Percentiles rank a stretch among this genome's conserved stretches.
Conservation (phyloP, 345 rosid species). For the Citrus glauca region DNA sequence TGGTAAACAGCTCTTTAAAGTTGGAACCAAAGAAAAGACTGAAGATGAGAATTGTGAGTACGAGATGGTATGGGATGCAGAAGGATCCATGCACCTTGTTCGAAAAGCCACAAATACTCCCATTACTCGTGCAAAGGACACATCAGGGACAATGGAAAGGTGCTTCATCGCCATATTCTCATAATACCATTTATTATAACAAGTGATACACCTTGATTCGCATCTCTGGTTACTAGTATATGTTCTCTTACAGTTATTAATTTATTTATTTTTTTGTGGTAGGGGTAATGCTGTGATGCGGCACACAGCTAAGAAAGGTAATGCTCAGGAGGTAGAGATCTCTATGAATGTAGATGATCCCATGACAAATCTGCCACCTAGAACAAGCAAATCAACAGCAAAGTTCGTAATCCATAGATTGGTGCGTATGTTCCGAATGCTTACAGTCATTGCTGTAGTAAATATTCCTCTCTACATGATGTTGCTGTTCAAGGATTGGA, state of each 20-base stretch:
- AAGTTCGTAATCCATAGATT: slow-evolving; percentile 57
- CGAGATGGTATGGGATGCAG: slow-evolving; percentile 92
- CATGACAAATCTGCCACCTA: slow-evolving; percentile 33
- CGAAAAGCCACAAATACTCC: slow-evolving; percentile 46
- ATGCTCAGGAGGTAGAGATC: slow-evolving; percentile 40
- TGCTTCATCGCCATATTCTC: slow-evolving; percentile 19
- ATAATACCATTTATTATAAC: not conserved
- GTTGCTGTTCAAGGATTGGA: slow-evolving; percentile 93
- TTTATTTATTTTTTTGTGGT: slow-evolving; percentile 1
- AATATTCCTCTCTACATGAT: slow-evolving; percentile 77
- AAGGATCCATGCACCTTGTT: slow-evolving; percentile 92
- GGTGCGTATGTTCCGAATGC: slow-evolving; percentile 47
- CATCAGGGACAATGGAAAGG: slow-evolving; percentile 49
- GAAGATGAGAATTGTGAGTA: slow-evolving; percentile 80
- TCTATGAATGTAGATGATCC: slow-evolving; percentile 40
- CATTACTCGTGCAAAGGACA: slow-evolving; percentile 31
- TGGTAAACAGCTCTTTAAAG: slow-evolving; percentile 33
- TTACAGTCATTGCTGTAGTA: slow-evolving; percentile 51
- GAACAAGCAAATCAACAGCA: slow-evolving; percentile 51
- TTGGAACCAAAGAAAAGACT: slow-evolving; percentile 56
- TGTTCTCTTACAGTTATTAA: not conserved
- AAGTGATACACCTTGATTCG: too few relatives aligned
- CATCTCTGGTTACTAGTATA: not conserved
- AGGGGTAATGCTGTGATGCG: slow-evolving; percentile 73
- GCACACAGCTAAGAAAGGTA: slow-evolving; percentile 51